Conservation (phyloP, 2,329 filamentous ascomycete genomes). For the Penicillium rolfsii region DNA sequence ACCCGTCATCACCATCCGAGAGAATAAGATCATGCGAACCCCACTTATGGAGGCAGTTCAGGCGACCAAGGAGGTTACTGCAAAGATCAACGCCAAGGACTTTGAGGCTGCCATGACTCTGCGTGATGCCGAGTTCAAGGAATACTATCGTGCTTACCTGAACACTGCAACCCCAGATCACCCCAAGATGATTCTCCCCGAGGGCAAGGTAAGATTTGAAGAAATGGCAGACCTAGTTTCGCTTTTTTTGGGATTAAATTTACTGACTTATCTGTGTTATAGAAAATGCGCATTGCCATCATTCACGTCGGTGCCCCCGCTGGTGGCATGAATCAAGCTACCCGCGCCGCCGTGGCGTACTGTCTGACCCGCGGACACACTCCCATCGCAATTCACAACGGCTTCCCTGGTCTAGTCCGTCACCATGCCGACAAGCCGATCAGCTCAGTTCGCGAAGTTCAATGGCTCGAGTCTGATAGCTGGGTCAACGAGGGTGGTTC, state of each 20-base stretch:
- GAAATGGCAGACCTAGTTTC: not conserved
- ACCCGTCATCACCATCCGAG: slow-evolving; percentile 92
- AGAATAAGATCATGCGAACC: slow-evolving; percentile 95
- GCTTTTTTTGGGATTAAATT: not conserved
- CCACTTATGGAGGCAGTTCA: slow-evolving; percentile 86
- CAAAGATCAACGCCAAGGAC: slow-evolving; percentile 79
- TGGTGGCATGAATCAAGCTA: slow-evolving; percentile 97
- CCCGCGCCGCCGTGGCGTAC: slow-evolving; percentile 89
- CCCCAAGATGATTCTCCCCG: slow-evolving; percentile 67
- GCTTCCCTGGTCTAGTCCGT: slow-evolving; percentile 88
- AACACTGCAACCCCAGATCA: slow-evolving; percentile 85
- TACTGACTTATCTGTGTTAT: not conserved
- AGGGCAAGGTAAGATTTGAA: slow-evolving; percentile 64
- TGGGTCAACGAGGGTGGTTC: slow-evolving; percentile 98
- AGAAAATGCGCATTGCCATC: slow-evolving; percentile 92
- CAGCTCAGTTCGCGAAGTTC: slow-evolving; percentile 80
- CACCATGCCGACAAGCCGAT: slow-evolving; percentile 84
- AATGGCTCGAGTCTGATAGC: slow-evolving; percentile 90
- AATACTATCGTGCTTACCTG: slow-evolving; percentile 87
- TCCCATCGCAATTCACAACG: slow-evolving; percentile 91
- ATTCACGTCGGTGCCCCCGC: slow-evolving; percentile 96
- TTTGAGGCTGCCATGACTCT: slow-evolving; percentile 86
- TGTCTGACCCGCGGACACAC: slow-evolving; percentile 91
- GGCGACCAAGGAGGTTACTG: slow-evolving; percentile 81
- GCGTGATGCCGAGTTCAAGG: slow-evolving; percentile 89